Evolutionary conservation across 192 early-diverging fungal genomes (phyloP).

Genomic region (Coemansia brasiliensis): DNA sequence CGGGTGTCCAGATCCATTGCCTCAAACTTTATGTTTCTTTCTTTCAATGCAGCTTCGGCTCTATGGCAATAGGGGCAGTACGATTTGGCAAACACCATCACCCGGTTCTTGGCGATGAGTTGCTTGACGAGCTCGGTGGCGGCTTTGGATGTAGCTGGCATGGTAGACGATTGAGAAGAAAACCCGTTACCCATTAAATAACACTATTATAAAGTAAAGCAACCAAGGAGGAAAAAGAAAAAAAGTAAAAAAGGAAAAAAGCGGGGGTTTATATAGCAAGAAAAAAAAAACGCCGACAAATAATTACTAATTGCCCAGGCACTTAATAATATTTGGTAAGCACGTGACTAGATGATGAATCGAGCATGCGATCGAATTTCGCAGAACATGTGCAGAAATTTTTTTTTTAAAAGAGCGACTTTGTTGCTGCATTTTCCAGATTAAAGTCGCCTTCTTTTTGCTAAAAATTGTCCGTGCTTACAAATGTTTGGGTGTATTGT

Average conservation of each 20-base stretch:
- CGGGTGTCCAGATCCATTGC: slow-evolving; percentile 64
- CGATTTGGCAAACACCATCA: slow-evolving; percentile 76
- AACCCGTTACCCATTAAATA: slow-evolving; percentile 14
- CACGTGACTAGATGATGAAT: not conserved
- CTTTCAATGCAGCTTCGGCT: slow-evolving; percentile 55
- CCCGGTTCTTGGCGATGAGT: slow-evolving; percentile 39
- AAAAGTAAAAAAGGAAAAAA: not conserved
- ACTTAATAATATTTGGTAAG: not conserved
- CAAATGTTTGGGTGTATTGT: slow-evolving; percentile 92
- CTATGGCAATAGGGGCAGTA: slow-evolving; percentile 68
- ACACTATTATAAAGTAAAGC: slow-evolving; percentile 4
- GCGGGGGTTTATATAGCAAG: not conserved
- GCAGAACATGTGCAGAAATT: slow-evolving; percentile 1
- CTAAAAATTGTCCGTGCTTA: too few species aligned
- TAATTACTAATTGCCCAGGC: slow-evolving; percentile 8
- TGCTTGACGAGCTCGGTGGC: slow-evolving; percentile 25
- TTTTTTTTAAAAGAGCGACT: too few species aligned
- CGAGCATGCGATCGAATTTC: slow-evolving; percentile 5
- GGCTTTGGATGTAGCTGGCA: slow-evolving; percentile 32
- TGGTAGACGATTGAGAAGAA: slow-evolving; percentile 12
- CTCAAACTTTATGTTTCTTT: slow-evolving; percentile 36
- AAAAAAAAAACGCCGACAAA: not conserved
- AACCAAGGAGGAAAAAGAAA: slow-evolving; percentile 3
- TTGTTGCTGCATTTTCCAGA: not conserved
- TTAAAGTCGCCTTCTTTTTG: not conserved